phyloP scores from a whole-genome alignment of 805 yeast genomes.

The Blastobotrys parvus region DNA sequence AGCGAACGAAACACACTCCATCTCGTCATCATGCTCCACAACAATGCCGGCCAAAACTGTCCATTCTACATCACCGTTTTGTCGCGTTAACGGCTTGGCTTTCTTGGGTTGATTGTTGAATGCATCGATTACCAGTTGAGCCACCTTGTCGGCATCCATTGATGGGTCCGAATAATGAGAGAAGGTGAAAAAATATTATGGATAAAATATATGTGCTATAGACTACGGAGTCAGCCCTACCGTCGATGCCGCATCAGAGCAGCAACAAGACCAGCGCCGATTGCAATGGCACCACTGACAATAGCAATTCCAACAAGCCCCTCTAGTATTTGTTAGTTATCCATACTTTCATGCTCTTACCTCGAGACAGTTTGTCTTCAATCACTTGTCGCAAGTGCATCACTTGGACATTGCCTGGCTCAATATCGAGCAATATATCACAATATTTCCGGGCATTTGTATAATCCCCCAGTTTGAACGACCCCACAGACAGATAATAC shows the following conservation, averaged over 20 bases:
- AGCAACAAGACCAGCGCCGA: slow-evolving; percentile 58
- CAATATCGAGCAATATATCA: slow-evolving; percentile 65
- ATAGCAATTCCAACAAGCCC: slow-evolving; percentile 85
- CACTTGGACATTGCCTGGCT: slow-evolving; percentile 82
- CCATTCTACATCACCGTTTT: slow-evolving; percentile 71
- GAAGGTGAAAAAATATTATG: not conserved
- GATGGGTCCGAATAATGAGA: not conserved
- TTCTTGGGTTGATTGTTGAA: slow-evolving; percentile 24
- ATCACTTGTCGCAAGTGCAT: slow-evolving; percentile 61
- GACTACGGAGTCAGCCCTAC: not conserved
- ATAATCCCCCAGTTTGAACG: slow-evolving; percentile 82
- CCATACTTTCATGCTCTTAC: slow-evolving; percentile 16
- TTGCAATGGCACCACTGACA: slow-evolving; percentile 77
- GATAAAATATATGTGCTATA: not conserved
- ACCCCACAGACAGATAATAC: slow-evolving; percentile 80
- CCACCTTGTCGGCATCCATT: slow-evolving; percentile 13
- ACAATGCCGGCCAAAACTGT: slow-evolving; percentile 75
- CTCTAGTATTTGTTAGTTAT: slow-evolving; percentile 34
- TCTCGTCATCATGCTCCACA: slow-evolving; percentile 13
- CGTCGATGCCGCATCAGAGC: slow-evolving; percentile 20
- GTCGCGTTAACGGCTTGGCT: slow-evolving; percentile 53
- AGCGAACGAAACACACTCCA: slow-evolving; percentile 41
- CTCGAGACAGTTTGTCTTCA: slow-evolving; percentile 70
- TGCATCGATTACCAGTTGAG: slow-evolving; percentile 17
- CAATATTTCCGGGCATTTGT: slow-evolving; percentile 78